These are phyloP conservation scores for Clavispora vitiphila DNA, from an alignment of 805 yeast species.

Conservation along the genomic window DNA sequence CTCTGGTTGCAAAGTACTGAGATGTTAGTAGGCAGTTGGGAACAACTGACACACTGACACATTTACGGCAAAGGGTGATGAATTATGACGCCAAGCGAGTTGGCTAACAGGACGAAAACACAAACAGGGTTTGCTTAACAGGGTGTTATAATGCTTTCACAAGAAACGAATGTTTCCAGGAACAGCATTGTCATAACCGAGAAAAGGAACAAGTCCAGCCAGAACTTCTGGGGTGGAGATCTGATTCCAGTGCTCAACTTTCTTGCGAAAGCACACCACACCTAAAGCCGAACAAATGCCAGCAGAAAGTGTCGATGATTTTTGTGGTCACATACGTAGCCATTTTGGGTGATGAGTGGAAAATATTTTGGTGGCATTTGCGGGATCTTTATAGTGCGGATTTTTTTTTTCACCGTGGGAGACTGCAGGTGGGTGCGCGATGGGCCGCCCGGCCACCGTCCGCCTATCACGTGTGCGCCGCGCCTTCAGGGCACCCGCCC, in stretches of 20 bases:
- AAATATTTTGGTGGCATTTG: not conserved
- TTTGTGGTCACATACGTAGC: constrained; percentile 29
- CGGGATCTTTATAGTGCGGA: not conserved
- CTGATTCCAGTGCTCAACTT: not conserved
- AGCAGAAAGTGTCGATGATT: constrained; percentile 15
- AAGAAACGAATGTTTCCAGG: constrained; percentile 8
- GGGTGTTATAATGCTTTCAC: constrained; percentile 16
- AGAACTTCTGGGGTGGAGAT: not conserved
- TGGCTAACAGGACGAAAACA: not conserved
- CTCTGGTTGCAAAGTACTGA: constrained; percentile 67
- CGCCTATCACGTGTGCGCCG: too few relatives aligned
- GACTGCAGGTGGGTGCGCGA: not conserved
- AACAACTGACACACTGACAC: not conserved
- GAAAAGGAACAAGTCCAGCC: constrained; percentile 12
- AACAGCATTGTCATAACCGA: constrained; percentile 17
- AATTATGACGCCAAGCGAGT: not conserved
- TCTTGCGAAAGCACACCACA: constrained; percentile 10
- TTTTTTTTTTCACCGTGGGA: too few relatives aligned
- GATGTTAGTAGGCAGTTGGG: constrained; percentile 5
- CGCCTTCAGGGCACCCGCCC: too few relatives aligned
- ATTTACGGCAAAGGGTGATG: not conserved
- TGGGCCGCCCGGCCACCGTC: too few relatives aligned
- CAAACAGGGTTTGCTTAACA: not conserved
- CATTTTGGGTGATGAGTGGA: constrained; percentile 17
- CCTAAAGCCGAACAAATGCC: constrained; percentile 12